These are phyloP conservation scores for Erythrophleum fordii DNA, from an alignment of 306 rosid genomes.

Conservation along the genomic window DNA sequence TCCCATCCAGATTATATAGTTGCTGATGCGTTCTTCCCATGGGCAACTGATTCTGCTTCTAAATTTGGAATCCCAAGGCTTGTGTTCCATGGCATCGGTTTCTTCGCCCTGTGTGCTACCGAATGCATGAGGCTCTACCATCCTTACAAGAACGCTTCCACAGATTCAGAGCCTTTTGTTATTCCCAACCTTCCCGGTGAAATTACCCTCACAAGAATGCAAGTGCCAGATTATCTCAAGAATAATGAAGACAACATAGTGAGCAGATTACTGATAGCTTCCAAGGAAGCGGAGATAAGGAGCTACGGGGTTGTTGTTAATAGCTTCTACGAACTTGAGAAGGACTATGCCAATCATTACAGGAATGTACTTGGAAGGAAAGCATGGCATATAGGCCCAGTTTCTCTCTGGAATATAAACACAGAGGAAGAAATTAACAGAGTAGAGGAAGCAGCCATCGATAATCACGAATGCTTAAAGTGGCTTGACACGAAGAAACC, in stretches of 20 bases:
- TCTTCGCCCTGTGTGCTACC: constrained; percentile 38
- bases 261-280: neutral
- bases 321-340: constrained; percentile 47
- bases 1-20: constrained; percentile 42
- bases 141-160: constrained; percentile 43
- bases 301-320: constrained; percentile 54
- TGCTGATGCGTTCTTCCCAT: constrained; percentile 44
- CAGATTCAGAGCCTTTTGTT: constrained; percentile 47
- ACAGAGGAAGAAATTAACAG: neutral
- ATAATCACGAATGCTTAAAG: constrained; percentile 25
- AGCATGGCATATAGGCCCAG: constrained; percentile 55
- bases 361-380: constrained; percentile 35
- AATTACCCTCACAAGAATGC: constrained; percentile 37
- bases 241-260: neutral
- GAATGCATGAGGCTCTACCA: constrained; percentile 12
- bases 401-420: constrained; percentile 34
- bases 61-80: constrained; percentile 52
- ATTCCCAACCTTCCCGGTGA: constrained; percentile 49
- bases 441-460: constrained; percentile 21
- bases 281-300: constrained; percentile 4
- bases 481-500: constrained; percentile 35
- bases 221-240: neutral
- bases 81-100: constrained; percentile 47
- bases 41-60: constrained; percentile 37
- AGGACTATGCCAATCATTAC: constrained; percentile 42